Conservation (phyloP, 768 basidiomycete genomes). For the Solioccasus polychromus region DNA sequence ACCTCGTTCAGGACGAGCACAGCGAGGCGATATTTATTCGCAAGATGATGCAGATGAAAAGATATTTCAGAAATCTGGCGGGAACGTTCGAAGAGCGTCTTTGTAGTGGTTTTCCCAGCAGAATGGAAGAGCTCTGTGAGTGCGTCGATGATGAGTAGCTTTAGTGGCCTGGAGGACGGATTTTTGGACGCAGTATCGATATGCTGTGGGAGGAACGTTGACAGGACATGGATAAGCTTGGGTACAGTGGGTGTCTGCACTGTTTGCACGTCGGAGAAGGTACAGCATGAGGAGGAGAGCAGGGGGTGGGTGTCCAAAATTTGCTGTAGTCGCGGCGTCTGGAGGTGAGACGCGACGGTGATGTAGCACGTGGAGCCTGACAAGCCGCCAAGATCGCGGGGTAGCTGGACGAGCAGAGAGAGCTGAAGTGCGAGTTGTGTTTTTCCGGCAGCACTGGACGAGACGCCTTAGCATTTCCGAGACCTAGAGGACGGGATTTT, state of each 20-base stretch:
- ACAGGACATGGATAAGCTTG: slow-evolving; percentile 54
- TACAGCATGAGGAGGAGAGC: slow-evolving; percentile 41
- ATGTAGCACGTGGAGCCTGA: slow-evolving; percentile 74
- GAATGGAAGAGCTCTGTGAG: slow-evolving; percentile 83
- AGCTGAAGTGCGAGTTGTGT: slow-evolving; percentile 89
- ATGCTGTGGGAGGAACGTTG: slow-evolving; percentile 51
- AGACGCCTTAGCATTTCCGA: slow-evolving; percentile 4
- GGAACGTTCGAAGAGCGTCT: slow-evolving; percentile 70
- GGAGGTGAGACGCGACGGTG: slow-evolving; percentile 67
- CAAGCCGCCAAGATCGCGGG: slow-evolving; percentile 52
- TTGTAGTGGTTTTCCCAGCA: slow-evolving; percentile 52
- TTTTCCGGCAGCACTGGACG: slow-evolving; percentile 84
- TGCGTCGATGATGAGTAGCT: slow-evolving; percentile 83
- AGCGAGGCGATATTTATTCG: slow-evolving; percentile 59
- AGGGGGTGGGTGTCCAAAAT: slow-evolving; percentile 53
- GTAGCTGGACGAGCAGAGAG: slow-evolving; percentile 74
- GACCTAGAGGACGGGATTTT: not conserved
- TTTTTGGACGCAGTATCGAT: slow-evolving; percentile 36
- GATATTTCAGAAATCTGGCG: slow-evolving; percentile 67
- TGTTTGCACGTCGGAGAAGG: slow-evolving; percentile 60
- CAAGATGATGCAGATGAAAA: slow-evolving; percentile 66
- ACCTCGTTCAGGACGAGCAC: slow-evolving; percentile 90
- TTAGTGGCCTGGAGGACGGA: slow-evolving; percentile 53
- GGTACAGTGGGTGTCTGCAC: slow-evolving; percentile 53
- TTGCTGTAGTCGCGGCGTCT: slow-evolving; percentile 65